Evolutionary conservation across 495 filamentous ascomycete genomes (phyloP), one percentile per base, ranked within the genome.

Genomic region (Massariosphaeria phaeospora): DNA sequence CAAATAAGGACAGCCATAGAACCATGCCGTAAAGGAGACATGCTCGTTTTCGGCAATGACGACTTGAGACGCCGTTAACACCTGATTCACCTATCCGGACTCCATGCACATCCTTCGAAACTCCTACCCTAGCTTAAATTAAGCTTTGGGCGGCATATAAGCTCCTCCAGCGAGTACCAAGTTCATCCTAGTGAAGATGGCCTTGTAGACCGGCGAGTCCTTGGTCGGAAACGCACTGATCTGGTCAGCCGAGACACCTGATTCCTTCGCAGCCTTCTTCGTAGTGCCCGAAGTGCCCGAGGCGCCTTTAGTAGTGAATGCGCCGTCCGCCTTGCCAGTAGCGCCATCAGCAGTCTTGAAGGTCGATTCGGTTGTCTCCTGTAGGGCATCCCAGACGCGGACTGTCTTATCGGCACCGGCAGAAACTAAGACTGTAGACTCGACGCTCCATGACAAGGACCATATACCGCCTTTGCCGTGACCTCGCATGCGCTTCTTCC

Each of bases 391-490:
- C 93, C 93, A 98, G 15, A 95, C 74, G 9, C 93, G 85, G 13
- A 97, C 89, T 0, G 90, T 96, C 51, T 84, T 82, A 68, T 98
- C 93, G n/a, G 88, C 82, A 23, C 91, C 91, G 30, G 88, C 89
- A 5, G 89, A 95, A 8, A 88, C 84, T 0, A 98, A 76, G 1
- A 96, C 84, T 13, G 75, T 91, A 8, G 87, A 89, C 69, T 98
- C 93, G 24, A 88, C 85, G 55, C 84, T 90, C 76, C 91, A 98
- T 64, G 82, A 85, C 3, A 98, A 76, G 1, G 87, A 90, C 82
- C 89, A 95, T 62, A 97, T 90, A 15, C 90, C 91, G 18, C 90
- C 91, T 66, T 91, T 90, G 23, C 85, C 89, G 63, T 97, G 94
- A 6, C 94, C 94, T 26, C 89, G 83, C 81, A 93, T 94, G 24